A percentile compares a stretch with the other conserved stretches of the same genome.
Evolutionary conservation across 331 rosid species (phyloP).

Genomic region (Erythrophleum ivorense): DNA sequence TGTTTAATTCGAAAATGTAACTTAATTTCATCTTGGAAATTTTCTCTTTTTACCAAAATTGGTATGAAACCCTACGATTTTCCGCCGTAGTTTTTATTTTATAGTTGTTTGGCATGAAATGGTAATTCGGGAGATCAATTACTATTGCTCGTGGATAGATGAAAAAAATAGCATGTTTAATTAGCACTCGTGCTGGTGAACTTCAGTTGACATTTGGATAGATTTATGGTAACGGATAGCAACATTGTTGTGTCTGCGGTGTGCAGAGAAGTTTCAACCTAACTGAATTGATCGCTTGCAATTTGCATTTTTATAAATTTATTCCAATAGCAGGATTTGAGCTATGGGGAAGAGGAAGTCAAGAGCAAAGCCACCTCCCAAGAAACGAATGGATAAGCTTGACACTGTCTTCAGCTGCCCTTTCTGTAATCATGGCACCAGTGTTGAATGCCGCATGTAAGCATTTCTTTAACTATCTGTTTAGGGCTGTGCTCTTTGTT

Average conservation of each 20-base stretch:
- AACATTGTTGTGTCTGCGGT: not conserved
- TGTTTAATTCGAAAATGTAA: not conserved
- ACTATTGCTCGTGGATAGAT: not conserved
- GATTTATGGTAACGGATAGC: not conserved
- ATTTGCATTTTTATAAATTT: not conserved
- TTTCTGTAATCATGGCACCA: conserved; percentile 85
- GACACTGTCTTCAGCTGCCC: conserved; percentile 91
- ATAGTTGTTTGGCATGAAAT: not conserved
- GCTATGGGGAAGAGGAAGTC: conserved; percentile 87
- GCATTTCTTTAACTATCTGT: conserved; percentile 25
- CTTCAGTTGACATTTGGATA: not conserved
- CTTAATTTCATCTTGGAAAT: not conserved
- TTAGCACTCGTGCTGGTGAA: not conserved
- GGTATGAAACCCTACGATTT: not conserved
- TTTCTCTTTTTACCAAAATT: not conserved
- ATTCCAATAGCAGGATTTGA: conserved; percentile 28
- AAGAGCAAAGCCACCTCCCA: conserved; percentile 82
- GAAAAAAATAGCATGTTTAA: not conserved
- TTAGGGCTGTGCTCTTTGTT: not conserved
- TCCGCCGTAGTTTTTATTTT: not conserved
- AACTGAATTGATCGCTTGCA: not conserved
- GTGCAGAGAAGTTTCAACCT: conserved; percentile 3
- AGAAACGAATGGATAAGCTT: conserved; percentile 83
- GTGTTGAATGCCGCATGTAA: conserved; percentile 85
- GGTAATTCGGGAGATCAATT: not conserved